Conservation (phyloP, 768 basidiomycete genomes). For the Megacollybia marginata region DNA sequence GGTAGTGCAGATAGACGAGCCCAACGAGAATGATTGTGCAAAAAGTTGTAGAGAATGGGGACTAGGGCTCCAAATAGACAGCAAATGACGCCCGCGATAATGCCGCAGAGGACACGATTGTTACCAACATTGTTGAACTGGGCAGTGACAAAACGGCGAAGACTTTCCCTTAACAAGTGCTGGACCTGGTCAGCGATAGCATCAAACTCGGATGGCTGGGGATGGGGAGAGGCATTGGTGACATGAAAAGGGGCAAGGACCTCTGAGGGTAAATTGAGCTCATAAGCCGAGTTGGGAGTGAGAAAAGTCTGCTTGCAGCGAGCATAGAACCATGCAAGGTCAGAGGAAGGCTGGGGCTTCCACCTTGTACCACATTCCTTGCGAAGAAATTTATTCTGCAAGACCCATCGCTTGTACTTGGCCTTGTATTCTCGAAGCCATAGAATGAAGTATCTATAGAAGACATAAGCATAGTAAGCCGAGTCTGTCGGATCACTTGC, state of each 20-base stretch:
- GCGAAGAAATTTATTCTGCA: slow-evolving; percentile 18
- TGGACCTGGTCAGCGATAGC: slow-evolving; percentile 52
- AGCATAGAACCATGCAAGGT: slow-evolving; percentile 66
- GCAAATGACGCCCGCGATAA: slow-evolving; percentile 51
- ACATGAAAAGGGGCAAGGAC: slow-evolving; percentile 54
- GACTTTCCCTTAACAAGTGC: slow-evolving; percentile 53
- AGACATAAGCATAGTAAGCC: too few relatives aligned
- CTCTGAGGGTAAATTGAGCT: slow-evolving; percentile 63
- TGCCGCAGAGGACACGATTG: slow-evolving; percentile 60
- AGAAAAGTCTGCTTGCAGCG: slow-evolving; percentile 80
- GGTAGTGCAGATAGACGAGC: slow-evolving; percentile 53
- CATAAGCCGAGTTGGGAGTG: slow-evolving; percentile 62
- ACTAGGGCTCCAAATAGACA: slow-evolving; percentile 39
- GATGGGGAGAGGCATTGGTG: slow-evolving; percentile 38
- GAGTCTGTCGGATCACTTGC: slow-evolving; percentile 24
- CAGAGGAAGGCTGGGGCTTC: slow-evolving; percentile 39
- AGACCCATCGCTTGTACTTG: slow-evolving; percentile 38
- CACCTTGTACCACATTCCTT: slow-evolving; percentile 25
- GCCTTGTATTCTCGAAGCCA: slow-evolving; percentile 69
- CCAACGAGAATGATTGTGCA: slow-evolving; percentile 42
- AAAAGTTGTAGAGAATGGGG: slow-evolving; percentile 42
- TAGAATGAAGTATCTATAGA: slow-evolving; percentile 63
- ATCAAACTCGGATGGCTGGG: slow-evolving; percentile 58
- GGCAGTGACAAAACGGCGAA: slow-evolving; percentile 59
- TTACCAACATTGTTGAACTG: slow-evolving; percentile 71